Evolutionary conservation across 1,139 yeast species (phyloP).

Genomic region (Blastobotrys serpentis): DNA sequence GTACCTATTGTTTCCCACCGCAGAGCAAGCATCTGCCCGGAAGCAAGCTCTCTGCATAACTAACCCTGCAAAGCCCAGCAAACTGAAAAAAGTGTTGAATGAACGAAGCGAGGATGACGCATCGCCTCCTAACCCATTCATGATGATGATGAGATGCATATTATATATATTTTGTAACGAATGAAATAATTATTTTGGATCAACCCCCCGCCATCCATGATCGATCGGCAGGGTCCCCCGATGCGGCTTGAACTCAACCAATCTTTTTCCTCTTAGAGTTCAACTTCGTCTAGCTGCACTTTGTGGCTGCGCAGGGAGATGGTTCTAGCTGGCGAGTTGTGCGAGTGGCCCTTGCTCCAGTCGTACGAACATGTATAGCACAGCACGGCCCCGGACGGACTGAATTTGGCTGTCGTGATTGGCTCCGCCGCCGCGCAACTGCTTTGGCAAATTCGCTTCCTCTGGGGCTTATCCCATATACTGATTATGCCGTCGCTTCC

Average conservation of each 20-base stretch:
- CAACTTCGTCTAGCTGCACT: too few relatives aligned
- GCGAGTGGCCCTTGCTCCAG: slow-evolving; percentile 58
- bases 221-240: too few relatives aligned
- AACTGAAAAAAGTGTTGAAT: too few relatives aligned
- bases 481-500: neutral
- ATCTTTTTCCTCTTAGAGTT: too few relatives aligned
- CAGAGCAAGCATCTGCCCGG: neutral
- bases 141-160: slow-evolving; percentile 6
- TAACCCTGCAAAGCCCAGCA: neutral
- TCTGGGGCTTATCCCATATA: neutral
- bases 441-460: neutral
- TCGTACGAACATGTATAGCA: slow-evolving; percentile 42
- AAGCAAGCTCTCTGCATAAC: slow-evolving; percentile 4
- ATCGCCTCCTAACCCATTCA: too few relatives aligned
- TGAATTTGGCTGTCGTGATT: neutral
- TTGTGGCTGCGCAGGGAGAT: neutral
- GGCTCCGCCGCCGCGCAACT: neutral
- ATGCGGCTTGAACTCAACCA: too few relatives aligned
- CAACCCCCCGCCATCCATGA: too few relatives aligned
- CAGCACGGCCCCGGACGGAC: neutral
- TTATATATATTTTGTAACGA: neutral
- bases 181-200: neutral
- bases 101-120: too few relatives aligned
- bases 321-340: neutral
- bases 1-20: slow-evolving; percentile 13